Evolutionary conservation across 2,329 filamentous ascomycete species (phyloP).

Genomic region (Calonectria fujianensis): DNA sequence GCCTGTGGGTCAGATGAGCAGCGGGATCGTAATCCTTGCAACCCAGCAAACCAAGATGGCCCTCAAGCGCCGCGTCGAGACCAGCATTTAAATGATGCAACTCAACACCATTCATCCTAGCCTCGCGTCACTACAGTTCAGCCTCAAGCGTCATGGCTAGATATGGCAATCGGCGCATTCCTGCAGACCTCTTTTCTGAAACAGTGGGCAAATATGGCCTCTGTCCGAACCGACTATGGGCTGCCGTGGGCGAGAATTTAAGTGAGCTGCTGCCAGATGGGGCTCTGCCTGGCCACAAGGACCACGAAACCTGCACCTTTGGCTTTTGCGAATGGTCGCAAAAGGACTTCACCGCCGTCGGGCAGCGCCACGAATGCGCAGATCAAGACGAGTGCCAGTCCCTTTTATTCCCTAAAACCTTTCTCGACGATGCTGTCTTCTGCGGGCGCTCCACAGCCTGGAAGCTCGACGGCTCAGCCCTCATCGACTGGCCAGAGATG

Average conservation of each 20-base stretch:
- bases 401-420: neutral
- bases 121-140: too few relatives aligned
- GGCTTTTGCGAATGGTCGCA: neutral
- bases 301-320: neutral
- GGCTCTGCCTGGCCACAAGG: neutral
- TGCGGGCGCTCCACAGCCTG: neutral
- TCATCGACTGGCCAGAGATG: neutral
- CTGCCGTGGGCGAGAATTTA: neutral
- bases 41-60: too few relatives aligned
- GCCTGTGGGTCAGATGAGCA: too few relatives aligned
- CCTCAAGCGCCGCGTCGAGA: too few relatives aligned
- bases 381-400: neutral
- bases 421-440: neutral
- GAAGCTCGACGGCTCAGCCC: neutral
- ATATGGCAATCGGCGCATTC: too few relatives aligned
- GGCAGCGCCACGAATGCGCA: neutral
- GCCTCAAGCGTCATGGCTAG: too few relatives aligned
- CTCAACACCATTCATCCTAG: too few relatives aligned
- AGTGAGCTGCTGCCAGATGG: neutral
- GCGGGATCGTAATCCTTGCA: too few relatives aligned
- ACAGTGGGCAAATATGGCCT: too few relatives aligned
- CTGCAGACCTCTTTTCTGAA: too few relatives aligned
- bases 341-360: neutral
- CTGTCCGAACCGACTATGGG: neutral
- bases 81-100: too few relatives aligned